phyloP scores from a whole-genome alignment of 106 monocot genomes.

The Hemerocallis citrina region DNA sequence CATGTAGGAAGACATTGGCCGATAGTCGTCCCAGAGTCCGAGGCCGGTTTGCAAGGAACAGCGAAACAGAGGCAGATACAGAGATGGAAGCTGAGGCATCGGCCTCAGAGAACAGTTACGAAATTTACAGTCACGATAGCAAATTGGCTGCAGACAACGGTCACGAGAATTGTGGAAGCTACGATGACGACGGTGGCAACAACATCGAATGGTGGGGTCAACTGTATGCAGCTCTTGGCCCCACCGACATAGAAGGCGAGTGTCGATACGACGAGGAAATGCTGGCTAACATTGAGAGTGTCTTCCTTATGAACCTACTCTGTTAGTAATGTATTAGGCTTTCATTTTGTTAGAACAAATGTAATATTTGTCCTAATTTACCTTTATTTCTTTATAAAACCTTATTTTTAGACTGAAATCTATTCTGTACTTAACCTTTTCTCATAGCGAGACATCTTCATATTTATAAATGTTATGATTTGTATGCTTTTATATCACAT shows the following conservation, averaged over 20 bases:
- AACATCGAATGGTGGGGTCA: constrained; percentile 8
- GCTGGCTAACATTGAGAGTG: constrained; percentile 6
- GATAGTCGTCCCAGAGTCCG: constrained; percentile 50
- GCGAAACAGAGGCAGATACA: constrained; percentile 18
- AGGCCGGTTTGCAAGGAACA: constrained; percentile 47
- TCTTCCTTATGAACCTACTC: constrained; percentile 14
- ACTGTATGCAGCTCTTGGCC: constrained; percentile 7
- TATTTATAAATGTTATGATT: too few relatives aligned
- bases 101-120: constrained; percentile 5
- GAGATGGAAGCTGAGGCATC: constrained; percentile 9
- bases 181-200: neutral
- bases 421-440: too few relatives aligned
- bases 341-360: too few relatives aligned
- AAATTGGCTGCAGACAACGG: neutral
- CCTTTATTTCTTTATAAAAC: too few relatives aligned
- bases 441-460: too few relatives aligned
- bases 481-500: too few relatives aligned
- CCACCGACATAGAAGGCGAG: constrained; percentile 8
- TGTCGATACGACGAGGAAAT: constrained; percentile 11
- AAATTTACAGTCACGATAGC: neutral
- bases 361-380: too few relatives aligned
- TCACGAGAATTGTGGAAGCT: too few relatives aligned
- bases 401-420: too few relatives aligned
- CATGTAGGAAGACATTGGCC: constrained; percentile 60
- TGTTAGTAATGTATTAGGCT: too few relatives aligned